Conservation (phyloP, 306 rosid genomes). For the Spatholobus suberectus region DNA sequence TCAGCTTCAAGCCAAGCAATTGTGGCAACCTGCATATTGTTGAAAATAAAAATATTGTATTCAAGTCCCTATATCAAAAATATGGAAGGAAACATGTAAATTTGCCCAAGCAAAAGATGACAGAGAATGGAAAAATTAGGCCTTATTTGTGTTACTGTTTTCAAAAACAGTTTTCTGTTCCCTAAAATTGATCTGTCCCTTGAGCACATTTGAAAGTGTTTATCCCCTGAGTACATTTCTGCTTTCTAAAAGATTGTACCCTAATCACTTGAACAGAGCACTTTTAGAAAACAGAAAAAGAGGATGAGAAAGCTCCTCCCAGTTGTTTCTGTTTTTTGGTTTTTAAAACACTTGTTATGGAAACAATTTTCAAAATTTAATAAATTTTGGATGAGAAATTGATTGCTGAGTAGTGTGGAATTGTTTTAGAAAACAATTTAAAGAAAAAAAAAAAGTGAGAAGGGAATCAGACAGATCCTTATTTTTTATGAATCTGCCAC, state of each 20-base stretch:
- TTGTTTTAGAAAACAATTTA: background rate
- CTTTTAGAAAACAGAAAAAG: background rate
- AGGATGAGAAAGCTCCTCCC: background rate
- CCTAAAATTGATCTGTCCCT: background rate
- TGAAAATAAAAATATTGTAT: conserved; percentile 21
- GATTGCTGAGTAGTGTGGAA: background rate
- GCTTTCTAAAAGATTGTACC: background rate
- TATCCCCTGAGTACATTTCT: background rate
- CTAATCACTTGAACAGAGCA: background rate
- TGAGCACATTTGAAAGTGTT: background rate
- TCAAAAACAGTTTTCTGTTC: background rate
- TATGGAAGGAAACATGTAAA: conserved; percentile 1
- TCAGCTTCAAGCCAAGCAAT: conserved; percentile 99
- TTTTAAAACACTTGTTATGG: background rate
- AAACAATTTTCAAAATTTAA: background rate
- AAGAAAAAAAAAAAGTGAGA: background rate
- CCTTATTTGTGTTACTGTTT: background rate
- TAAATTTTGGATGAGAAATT: background rate
- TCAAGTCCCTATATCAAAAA: conserved; percentile 23
- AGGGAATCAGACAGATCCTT: background rate
- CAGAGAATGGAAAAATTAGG: background rate
- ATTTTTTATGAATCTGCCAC: conserved; percentile 14
- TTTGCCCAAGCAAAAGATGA: background rate
- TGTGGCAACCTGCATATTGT: conserved; percentile 84
- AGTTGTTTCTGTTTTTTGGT: background rate